A percentile compares a stretch with the other conserved stretches of the same genome.
Evolutionary conservation across 2,329 filamentous ascomycete genomes (phyloP).

Genomic region (Aspergillus eucalypticola): DNA sequence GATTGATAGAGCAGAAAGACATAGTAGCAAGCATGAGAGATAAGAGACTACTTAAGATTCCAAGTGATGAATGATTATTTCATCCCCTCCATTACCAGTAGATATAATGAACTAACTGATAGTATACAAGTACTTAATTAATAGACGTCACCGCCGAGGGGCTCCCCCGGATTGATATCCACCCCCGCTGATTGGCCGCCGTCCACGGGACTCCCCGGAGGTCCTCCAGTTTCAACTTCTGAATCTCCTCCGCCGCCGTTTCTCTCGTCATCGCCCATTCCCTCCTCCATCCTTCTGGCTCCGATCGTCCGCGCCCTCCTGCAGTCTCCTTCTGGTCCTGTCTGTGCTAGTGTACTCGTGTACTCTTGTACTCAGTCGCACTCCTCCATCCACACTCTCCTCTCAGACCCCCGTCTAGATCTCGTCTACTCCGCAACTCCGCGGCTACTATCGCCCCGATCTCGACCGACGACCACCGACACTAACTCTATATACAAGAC

Average conservation of each 20-base stretch:
- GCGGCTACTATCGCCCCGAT: slow-evolving; percentile 3
- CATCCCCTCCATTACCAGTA: too few relatives aligned
- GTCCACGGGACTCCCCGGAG: slow-evolving; percentile 22
- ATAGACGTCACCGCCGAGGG: slow-evolving; percentile 19
- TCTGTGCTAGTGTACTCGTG: background rate
- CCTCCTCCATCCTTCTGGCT: background rate
- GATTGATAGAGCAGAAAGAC: too few relatives aligned
- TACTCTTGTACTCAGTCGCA: background rate
- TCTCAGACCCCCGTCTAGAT: background rate
- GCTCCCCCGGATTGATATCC: slow-evolving; percentile 15
- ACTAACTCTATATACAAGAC: background rate
- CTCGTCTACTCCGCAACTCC: slow-evolving; percentile 7
- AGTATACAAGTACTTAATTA: background rate
- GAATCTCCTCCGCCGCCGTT: slow-evolving; percentile 4
- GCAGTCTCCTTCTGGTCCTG: background rate
- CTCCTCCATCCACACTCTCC: background rate
- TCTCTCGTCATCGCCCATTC: slow-evolving; percentile 1
- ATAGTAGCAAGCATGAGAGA: too few relatives aligned
- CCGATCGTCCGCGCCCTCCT: background rate
- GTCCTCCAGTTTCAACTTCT: slow-evolving; percentile 3
- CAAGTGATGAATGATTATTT: too few relatives aligned
- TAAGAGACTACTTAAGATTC: too few relatives aligned
- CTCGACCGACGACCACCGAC: slow-evolving; percentile 1
- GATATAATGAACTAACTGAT: too few relatives aligned
- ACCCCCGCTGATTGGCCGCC: slow-evolving; percentile 18